Conservation (phyloP, 2,329 filamentous ascomycete genomes). For the Sporothrix sp. region DNA sequence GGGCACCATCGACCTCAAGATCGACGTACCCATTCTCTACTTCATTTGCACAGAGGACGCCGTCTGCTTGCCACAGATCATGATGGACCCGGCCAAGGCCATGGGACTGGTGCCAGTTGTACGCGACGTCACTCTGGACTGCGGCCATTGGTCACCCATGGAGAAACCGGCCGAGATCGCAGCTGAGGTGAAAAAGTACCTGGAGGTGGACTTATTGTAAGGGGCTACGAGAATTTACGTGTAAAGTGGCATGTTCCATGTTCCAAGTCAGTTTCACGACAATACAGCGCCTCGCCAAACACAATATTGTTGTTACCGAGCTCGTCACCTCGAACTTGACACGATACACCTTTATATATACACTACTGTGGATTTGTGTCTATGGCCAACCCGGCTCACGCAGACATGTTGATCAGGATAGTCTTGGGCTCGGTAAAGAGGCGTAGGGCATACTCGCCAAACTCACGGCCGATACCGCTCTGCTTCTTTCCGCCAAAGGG, state of each 20-base stretch:
- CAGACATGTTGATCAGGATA: neutral
- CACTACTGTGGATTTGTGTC: no score
- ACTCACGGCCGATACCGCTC: constrained; percentile 29
- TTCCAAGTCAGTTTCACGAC: no score
- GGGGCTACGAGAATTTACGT: neutral
- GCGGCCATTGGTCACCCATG: constrained; percentile 25
- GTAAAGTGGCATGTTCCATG: no score
- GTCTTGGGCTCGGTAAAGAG: constrained; percentile 2
- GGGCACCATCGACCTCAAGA: constrained; percentile 14
- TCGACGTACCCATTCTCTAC: constrained; percentile 22
- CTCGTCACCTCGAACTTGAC: no score
- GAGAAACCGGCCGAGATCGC: constrained; percentile 23
- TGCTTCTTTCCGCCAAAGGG: constrained; percentile 32
- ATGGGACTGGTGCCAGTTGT: constrained; percentile 21
- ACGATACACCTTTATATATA: no score
- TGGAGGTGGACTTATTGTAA: neutral
- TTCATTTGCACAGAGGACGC: constrained; percentile 22
- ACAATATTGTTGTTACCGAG: no score
- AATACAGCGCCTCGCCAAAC: no score
- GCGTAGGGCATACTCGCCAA: constrained; percentile 7
- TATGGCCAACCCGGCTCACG: no score
- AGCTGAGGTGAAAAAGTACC: neutral
- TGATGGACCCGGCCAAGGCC: constrained; percentile 16
- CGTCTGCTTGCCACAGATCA: constrained; percentile 20
- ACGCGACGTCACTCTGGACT: constrained; percentile 19